Conservation (phyloP, 75 land plant genomes). For the Pseudotsuga menziesii region DNA sequence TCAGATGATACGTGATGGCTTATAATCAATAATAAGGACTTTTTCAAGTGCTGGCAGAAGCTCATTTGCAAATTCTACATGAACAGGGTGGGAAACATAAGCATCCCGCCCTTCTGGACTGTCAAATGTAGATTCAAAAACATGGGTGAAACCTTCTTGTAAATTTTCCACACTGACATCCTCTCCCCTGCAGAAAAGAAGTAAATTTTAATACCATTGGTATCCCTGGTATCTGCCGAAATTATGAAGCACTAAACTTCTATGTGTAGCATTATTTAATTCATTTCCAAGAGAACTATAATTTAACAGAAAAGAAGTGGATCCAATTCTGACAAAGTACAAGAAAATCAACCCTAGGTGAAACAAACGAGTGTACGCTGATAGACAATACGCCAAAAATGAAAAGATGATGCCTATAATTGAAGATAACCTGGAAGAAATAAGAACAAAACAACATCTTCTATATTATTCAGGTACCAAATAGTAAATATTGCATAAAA, state of each 20-base stretch:
- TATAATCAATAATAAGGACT: constrained; percentile 67
- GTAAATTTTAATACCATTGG: neutral
- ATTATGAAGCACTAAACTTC: neutral
- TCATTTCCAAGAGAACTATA: neutral
- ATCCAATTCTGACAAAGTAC: neutral
- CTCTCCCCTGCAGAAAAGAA: constrained; percentile 51
- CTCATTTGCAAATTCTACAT: constrained; percentile 62
- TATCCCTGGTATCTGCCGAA: neutral
- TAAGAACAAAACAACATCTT: no score
- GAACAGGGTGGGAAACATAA: constrained; percentile 70
- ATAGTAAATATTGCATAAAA: no score
- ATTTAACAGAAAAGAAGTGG: neutral
- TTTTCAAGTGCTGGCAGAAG: constrained; percentile 64
- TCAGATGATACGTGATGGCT: constrained; percentile 13
- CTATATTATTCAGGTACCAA: no score
- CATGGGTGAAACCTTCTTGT: constrained; percentile 91
- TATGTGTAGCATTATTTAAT: neutral
- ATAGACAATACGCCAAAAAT: no score
- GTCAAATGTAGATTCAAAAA: constrained; percentile 82
- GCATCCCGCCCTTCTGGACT: constrained; percentile 70
- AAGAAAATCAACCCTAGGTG: neutral
- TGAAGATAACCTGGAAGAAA: no score
- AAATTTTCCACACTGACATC: constrained; percentile 86
- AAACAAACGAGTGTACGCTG: no score
- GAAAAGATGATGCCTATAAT: no score